Percentiles rank a stretch among this genome's conserved stretches.
Evolutionary conservation across 192 early-diverging fungal species (phyloP).

Genomic region (Gorgonomyces haynaldii): DNA sequence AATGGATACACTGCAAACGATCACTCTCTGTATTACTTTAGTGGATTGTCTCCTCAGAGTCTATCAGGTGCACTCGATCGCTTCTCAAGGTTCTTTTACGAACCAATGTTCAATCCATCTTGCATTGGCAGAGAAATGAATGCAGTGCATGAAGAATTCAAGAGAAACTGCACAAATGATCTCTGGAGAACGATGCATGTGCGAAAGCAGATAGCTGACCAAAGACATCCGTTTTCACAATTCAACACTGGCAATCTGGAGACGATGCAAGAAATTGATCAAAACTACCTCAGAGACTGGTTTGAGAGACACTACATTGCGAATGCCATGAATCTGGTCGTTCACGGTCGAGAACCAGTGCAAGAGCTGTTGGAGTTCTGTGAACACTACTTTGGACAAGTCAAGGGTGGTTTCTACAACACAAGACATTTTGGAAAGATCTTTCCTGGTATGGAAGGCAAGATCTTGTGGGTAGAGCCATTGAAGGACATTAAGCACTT

Average conservation of each 20-base stretch:
- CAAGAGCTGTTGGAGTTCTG: constrained; percentile 10
- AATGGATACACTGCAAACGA: constrained; percentile 33
- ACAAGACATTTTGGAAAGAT: constrained; percentile 7
- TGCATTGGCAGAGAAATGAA: constrained; percentile 29
- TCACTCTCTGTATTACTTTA: constrained; percentile 33
- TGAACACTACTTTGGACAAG: not conserved
- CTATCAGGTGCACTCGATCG: constrained; percentile 29
- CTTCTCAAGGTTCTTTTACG: constrained; percentile 32
- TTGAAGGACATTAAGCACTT: constrained; percentile 24
- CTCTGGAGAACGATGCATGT: constrained; percentile 27
- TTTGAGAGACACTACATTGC: constrained; percentile 18
- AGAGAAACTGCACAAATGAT: constrained; percentile 26
- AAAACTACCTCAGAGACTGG: constrained; percentile 17
- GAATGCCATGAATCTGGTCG: constrained; percentile 26
- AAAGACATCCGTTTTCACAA: constrained; percentile 18
- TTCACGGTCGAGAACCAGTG: constrained; percentile 15
- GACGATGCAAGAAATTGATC: constrained; percentile 28
- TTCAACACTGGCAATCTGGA: constrained; percentile 39
- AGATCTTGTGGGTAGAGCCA: constrained; percentile 23
- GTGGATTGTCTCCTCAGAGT: constrained; percentile 7
- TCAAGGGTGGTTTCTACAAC: not conserved
- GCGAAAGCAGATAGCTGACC: constrained; percentile 19
- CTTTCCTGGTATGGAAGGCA: constrained; percentile 6
- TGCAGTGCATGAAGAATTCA: constrained; percentile 31
- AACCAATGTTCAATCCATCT: constrained; percentile 31